A percentile compares a stretch with the other conserved stretches of the same genome.
These are phyloP conservation scores for Neopestalotiopsis rosae DNA, from an alignment of 2,329 filamentous ascomycete genomes.

Conservation along the genomic window DNA sequence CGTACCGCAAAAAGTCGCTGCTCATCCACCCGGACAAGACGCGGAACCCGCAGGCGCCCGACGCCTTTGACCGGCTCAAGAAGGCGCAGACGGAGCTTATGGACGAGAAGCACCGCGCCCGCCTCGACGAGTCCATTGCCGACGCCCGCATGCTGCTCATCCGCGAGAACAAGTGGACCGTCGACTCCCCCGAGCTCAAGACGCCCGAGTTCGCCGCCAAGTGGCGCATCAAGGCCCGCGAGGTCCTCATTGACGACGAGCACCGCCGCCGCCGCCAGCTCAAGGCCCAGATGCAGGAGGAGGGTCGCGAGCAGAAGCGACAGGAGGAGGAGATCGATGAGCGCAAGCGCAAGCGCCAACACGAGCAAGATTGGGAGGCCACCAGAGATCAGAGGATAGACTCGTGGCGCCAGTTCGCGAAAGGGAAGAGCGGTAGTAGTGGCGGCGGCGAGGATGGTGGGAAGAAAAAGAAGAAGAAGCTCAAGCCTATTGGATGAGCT, in stretches of 20 bases:
- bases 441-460: conserved; percentile 47
- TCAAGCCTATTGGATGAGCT: conserved; percentile 64
- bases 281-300: conserved; percentile 95
- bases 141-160: conserved; percentile 95
- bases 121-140: conserved; percentile 92
- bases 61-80: conserved; percentile 95
- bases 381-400: conserved; percentile 89
- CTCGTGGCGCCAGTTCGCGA: conserved; percentile 92
- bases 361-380: conserved; percentile 94
- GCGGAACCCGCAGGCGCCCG: conserved; percentile 85
- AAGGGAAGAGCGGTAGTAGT: conserved; percentile 60
- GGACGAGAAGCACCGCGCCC: conserved; percentile 89
- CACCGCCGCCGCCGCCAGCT: conserved; percentile 81
- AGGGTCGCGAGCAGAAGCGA: conserved; percentile 85
- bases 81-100: conserved; percentile 91
- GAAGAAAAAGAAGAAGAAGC: conserved; percentile 75
- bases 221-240: conserved; percentile 89
- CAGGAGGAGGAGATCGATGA: conserved; percentile 84
- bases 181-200: conserved; percentile 85
- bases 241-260: conserved; percentile 93
- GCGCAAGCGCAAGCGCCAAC: conserved; percentile 85
- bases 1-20: conserved; percentile 97
- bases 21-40: conserved; percentile 99
- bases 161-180: conserved; percentile 90
- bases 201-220: conserved; percentile 81